phyloP scores from a whole-genome alignment of 2,329 filamentous ascomycete species.

The Trichophyton simii region DNA sequence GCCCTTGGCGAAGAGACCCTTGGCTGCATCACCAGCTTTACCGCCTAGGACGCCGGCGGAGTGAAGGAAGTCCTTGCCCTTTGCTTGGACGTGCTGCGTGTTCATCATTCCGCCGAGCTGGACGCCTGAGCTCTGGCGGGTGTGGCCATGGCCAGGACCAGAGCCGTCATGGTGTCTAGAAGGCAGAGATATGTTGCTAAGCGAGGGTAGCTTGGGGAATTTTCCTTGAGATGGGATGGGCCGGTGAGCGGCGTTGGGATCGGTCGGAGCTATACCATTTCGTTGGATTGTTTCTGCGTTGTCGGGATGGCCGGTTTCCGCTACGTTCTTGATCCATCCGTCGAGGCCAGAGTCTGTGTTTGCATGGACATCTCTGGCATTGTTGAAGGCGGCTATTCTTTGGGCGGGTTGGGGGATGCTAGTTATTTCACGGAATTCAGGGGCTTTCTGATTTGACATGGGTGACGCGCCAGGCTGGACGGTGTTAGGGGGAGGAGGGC shows the following conservation, averaged over 20 bases:
- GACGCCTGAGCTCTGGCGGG: slow-evolving; percentile 25
- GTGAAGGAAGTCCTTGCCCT: slow-evolving; percentile 80
- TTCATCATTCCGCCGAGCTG: slow-evolving; percentile 34
- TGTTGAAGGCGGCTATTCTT: slow-evolving; percentile 60
- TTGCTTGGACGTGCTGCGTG: slow-evolving; percentile 57
- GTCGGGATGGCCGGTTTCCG: slow-evolving; percentile 39
- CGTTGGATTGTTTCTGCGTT: slow-evolving; percentile 35
- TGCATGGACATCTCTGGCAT: slow-evolving; percentile 59
- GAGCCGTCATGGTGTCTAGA: slow-evolving; percentile 21
- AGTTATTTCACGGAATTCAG: slow-evolving; percentile 63
- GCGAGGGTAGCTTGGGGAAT: slow-evolving; percentile 30
- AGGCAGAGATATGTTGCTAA: slow-evolving; percentile 20
- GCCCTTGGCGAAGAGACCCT: slow-evolving; percentile 81
- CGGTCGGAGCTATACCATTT: slow-evolving; percentile 23
- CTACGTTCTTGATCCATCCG: slow-evolving; percentile 43
- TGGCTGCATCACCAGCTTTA: slow-evolving; percentile 66
- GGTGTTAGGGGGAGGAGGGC: not conserved
- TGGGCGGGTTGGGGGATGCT: slow-evolving; percentile 52
- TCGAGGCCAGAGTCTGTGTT: slow-evolving; percentile 61
- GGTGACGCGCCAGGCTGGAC: not conserved
- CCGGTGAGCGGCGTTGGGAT: slow-evolving; percentile 17
- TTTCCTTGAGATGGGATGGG: slow-evolving; percentile 25
- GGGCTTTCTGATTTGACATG: not conserved
- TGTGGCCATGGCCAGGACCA: slow-evolving; percentile 24
- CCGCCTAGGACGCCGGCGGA: slow-evolving; percentile 60